Conservation (phyloP, 192 early-diverging fungal genomes). For the Phycomyces nitens region DNA sequence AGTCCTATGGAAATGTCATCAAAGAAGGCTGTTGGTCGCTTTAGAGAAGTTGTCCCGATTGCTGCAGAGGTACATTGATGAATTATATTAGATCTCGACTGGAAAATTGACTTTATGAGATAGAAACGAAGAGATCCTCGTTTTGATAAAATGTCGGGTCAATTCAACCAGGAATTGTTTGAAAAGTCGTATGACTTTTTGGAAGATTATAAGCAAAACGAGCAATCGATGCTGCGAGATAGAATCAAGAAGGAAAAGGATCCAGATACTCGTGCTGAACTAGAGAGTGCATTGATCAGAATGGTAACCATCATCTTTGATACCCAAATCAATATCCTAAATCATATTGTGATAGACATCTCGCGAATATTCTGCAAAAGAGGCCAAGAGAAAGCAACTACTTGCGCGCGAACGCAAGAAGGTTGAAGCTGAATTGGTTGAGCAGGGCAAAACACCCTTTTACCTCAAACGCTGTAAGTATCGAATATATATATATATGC, state of each 20-base stretch:
- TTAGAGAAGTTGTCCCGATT: slow-evolving; percentile 65
- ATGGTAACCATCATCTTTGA: slow-evolving; percentile 50
- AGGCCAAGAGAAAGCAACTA: slow-evolving; percentile 42
- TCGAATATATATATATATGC: slow-evolving; percentile 8
- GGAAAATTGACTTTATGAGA: background rate
- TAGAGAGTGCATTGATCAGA: slow-evolving; percentile 57
- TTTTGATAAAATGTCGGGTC: slow-evolving; percentile 86
- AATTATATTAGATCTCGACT: background rate
- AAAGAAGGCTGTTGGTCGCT: slow-evolving; percentile 71
- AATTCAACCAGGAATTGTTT: slow-evolving; percentile 89
- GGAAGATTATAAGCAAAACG: slow-evolving; percentile 70
- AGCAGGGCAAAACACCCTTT: slow-evolving; percentile 91
- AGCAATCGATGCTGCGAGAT: slow-evolving; percentile 66
- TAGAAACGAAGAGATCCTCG: slow-evolving; percentile 88
- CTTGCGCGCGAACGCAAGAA: slow-evolving; percentile 78
- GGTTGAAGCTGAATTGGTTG: slow-evolving; percentile 73
- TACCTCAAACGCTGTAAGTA: slow-evolving; percentile 84
- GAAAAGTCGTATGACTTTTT: slow-evolving; percentile 91
- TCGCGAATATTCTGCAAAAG: slow-evolving; percentile 10
- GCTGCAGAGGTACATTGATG: slow-evolving; percentile 42
- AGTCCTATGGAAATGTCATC: slow-evolving; percentile 78
- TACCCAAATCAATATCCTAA: background rate
- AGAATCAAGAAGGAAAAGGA: slow-evolving; percentile 68
- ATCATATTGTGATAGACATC: slow-evolving; percentile 17
- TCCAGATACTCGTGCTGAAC: slow-evolving; percentile 49